phyloP scores from a whole-genome alignment of 2,329 filamentous ascomycete genomes.

The Venturia effusa region DNA sequence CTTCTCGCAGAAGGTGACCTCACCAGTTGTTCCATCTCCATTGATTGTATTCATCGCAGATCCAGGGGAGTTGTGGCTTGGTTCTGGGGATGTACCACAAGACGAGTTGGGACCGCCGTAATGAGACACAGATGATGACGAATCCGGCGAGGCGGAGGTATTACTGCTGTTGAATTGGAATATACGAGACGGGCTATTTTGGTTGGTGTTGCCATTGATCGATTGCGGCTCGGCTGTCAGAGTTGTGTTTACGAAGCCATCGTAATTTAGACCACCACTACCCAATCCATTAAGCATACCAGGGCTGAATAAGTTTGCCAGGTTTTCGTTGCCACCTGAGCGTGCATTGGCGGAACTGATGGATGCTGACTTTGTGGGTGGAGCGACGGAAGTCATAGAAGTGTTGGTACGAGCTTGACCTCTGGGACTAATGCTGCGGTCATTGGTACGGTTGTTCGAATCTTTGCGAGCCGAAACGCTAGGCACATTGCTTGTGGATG shows the following conservation, averaged over 20 bases:
- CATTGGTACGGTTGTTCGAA: conserved; percentile 16
- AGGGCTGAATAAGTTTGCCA: conserved; percentile 50
- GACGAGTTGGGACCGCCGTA: conserved; percentile 41
- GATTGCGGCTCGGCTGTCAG: conserved; percentile 13
- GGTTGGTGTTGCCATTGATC: conserved; percentile 28
- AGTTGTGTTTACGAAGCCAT: conserved; percentile 11
- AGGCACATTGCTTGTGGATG: conserved; percentile 13
- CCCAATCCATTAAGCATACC: conserved; percentile 33
- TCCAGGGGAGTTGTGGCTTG: conserved; percentile 56
- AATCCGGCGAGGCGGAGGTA: conserved; percentile 37
- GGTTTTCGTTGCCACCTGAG: conserved; percentile 20
- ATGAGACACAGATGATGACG: conserved; percentile 40
- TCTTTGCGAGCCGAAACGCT: conserved; percentile 22
- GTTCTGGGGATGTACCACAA: conserved; percentile 70
- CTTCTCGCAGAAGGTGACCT: conserved; percentile 45
- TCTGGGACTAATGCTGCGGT: conserved; percentile 26
- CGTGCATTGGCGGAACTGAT: not conserved
- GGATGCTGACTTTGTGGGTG: conserved; percentile 18
- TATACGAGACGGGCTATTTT: conserved; percentile 32
- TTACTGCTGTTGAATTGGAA: conserved; percentile 41
- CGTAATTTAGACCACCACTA: not conserved
- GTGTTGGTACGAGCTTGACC: conserved; percentile 17
- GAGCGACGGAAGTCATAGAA: conserved; percentile 17
- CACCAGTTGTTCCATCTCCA: conserved; percentile 43
- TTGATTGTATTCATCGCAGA: conserved; percentile 7